Conservation (phyloP, 805 yeast species). For the Schwanniomyces pseudopolymorphus region DNA sequence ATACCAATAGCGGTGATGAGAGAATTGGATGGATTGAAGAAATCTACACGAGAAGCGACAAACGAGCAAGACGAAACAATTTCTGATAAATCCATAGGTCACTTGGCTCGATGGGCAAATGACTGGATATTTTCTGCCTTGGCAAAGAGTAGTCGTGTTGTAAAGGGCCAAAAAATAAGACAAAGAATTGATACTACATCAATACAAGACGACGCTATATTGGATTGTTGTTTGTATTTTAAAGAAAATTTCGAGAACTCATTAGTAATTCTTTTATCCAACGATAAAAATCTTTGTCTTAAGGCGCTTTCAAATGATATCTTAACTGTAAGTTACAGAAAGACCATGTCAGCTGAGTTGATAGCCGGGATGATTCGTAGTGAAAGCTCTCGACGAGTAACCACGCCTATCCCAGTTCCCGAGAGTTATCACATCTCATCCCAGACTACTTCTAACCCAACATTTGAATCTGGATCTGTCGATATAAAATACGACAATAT, state of each 20-base stretch:
- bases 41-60: conserved; percentile 22
- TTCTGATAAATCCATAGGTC: conserved; percentile 44
- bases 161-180: conserved; percentile 62
- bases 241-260: conserved; percentile 32
- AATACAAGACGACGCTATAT: conserved; percentile 73
- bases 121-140: conserved; percentile 71
- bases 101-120: conserved; percentile 67
- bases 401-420: background rate
- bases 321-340: conserved; percentile 58
- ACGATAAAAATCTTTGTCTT: conserved; percentile 80
- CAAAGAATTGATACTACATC: conserved; percentile 51
- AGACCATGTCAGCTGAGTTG: conserved; percentile 42
- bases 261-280: conserved; percentile 64
- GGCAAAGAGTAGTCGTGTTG: conserved; percentile 48
- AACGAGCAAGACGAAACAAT: conserved; percentile 13
- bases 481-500: background rate
- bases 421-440: background rate
- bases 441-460: background rate
- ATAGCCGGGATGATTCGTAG: conserved; percentile 40
- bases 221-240: conserved; percentile 79
- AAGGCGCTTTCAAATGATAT: conserved; percentile 70
- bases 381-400: conserved; percentile 28
- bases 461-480: background rate
- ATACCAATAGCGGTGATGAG: conserved; percentile 69
- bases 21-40: conserved; percentile 85